Evolutionary conservation across 768 basidiomycete genomes (phyloP), one percentile per base, ranked within the genome.

Genomic region (Paxillus rubicundulus): DNA sequence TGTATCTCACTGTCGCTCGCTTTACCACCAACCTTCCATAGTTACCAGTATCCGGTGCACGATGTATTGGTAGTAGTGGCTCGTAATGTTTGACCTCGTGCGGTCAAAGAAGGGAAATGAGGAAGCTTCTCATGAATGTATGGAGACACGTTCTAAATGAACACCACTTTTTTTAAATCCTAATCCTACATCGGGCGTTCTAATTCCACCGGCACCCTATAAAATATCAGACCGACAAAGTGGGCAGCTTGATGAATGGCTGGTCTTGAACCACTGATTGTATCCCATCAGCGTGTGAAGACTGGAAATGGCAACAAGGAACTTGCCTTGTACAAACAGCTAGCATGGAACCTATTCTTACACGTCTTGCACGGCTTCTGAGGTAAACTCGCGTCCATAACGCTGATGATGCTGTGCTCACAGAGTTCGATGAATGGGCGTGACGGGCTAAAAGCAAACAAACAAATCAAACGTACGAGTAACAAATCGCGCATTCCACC

Each of bases 401-500:
- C 83, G 59, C 87, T 92, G 63, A 98, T 93, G 57, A 98, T 91
- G 4, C 92, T 95, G 70, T 9, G 54, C 7, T 40, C 36, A 48
- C 38, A 10, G 42, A 38, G 6, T 24, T 24, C 34, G 41, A 40
- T 42, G 27, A 55, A 39, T 6, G 30, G 28, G 18, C 9, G 14
- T 1, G 17, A 52, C 10, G 7, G 64, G 5, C 34, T 8, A 2
- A 36, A 14, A 49, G 5, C 17, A 38, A 44, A 14, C 24, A 24
- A 24, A 24, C 24, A 24, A 24, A 9, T 24, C 0, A 38, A 20
- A 9, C 50, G 66, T 87, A 93, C 87, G 90, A 92, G 68, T 95
- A 96, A 63, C 93, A 96, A 54, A 99, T 98, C 1, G 96, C 92
- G 69, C 97, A 99, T 61, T 96, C 93, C 2, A 90, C 89, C 66